Base-by-base conservation (phyloP, 306 rosid genomes). In the Dryas alaskensis region DNA sequence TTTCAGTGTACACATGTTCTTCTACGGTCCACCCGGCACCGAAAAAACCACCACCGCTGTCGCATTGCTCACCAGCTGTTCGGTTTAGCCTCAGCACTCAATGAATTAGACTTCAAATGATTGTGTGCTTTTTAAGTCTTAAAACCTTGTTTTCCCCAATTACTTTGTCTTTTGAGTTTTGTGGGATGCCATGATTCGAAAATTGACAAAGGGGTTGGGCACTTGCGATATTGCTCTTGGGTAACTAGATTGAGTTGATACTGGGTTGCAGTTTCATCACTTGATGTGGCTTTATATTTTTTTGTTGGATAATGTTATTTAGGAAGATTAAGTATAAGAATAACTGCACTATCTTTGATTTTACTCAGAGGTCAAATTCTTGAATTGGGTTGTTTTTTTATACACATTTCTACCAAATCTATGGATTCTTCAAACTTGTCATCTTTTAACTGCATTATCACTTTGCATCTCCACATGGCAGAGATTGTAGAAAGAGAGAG, bases 11-110 rank as follows among this genome's bases (percentile, higher is more conserved):
- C 96, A 93, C 72, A 93, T 93, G 98, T 96, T 93, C 40, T 93
- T 93, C 80, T 89, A 93, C 17, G 96, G 98, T 17, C 98, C 97
- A 3, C 98, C 92, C 0, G 98, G 98, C 25, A 93, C 96, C 4
- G 98, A 94, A 31, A 93, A 93, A 80, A 91, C 98, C 77, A 93
- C 98, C 19, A 93, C 96, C 58, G 97, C 96, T 31, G 96, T 93
- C 48, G 96, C 98, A 88, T 93, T 4, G 86, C 96, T 10, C 98
- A 84, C 78, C 94, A 93, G 81, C 92, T 93, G 55, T 93, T 76
- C 31, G 98, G 96, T 96, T 93, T 44, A 27, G 45, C 57, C 31
- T 57, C 52, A 62, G 4, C 65, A 14, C 17, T 73, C 19, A 3
- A 14, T 39, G 4, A 54, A 5, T 37, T 19, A n/a, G 39, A 50